These are phyloP conservation scores for Rutstroemia sp. DNA, from an alignment of 2,329 filamentous ascomycete species.

Conservation along the genomic window DNA sequence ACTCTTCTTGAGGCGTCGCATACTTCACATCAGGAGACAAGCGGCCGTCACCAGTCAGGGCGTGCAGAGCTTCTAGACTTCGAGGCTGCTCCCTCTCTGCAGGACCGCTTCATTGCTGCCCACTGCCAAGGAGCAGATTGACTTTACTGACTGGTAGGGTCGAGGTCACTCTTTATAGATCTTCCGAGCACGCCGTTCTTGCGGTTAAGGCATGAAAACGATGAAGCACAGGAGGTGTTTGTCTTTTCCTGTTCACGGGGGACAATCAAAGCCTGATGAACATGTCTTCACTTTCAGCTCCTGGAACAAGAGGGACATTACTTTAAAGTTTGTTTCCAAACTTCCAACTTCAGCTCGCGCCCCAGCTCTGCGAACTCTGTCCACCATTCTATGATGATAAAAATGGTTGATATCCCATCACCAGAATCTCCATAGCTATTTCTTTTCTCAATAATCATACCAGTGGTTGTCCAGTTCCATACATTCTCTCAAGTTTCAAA, in stretches of 20 bases:
- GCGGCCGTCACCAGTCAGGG: background rate
- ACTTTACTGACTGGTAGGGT: background rate
- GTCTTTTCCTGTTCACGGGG: background rate
- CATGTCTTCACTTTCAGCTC: background rate
- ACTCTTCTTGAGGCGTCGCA: background rate
- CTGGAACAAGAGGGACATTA: background rate
- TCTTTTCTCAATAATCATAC: background rate
- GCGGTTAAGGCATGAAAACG: background rate
- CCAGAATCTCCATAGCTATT: background rate
- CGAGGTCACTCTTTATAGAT: background rate
- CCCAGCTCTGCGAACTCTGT: no score
- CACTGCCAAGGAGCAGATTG: background rate
- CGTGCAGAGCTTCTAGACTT: background rate
- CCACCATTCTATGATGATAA: no score
- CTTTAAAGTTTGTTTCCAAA: no score
- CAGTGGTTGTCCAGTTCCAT: background rate
- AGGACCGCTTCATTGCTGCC: background rate
- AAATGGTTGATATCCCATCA: no score
- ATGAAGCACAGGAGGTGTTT: background rate
- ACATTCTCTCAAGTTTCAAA: background rate
- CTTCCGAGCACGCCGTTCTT: background rate
- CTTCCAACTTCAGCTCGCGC: no score
- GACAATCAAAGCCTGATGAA: no score
- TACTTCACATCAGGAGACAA: background rate
- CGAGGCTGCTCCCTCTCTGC: accelerated